Percentiles rank a stretch among this genome's conserved stretches.
Evolutionary conservation across 495 filamentous ascomycete genomes (phyloP).

Genomic region (Penicillium robsamsonii): DNA sequence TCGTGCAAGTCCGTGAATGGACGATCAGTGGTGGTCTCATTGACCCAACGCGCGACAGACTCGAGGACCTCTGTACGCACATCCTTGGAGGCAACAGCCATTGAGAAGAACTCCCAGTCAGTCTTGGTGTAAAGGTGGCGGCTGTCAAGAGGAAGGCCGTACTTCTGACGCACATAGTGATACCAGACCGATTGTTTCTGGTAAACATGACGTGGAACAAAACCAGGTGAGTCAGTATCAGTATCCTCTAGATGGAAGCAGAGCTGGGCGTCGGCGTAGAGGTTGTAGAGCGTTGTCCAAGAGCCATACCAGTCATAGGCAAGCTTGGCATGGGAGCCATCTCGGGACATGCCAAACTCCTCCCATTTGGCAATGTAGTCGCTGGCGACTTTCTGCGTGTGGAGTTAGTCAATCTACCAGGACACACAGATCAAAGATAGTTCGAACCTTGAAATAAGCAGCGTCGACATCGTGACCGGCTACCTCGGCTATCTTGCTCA

Average conservation of each 20-base stretch:
- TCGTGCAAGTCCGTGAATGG: slow-evolving; percentile 85
- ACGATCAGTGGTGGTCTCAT: slow-evolving; percentile 74
- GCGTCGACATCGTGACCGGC: slow-evolving; percentile 66
- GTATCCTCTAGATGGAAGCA: slow-evolving; percentile 69
- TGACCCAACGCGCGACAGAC: slow-evolving; percentile 80
- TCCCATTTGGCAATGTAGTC: slow-evolving; percentile 83
- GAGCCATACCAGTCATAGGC: slow-evolving; percentile 94
- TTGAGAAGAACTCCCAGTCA: slow-evolving; percentile 91
- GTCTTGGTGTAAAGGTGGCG: slow-evolving; percentile 88
- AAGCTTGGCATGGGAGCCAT: slow-evolving; percentile 81
- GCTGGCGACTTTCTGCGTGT: slow-evolving; percentile 59
- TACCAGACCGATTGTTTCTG: slow-evolving; percentile 84
- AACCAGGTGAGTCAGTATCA: slow-evolving; percentile 33
- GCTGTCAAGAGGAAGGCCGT: slow-evolving; percentile 82
- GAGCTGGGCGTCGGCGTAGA: slow-evolving; percentile 79
- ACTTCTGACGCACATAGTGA: slow-evolving; percentile 73
- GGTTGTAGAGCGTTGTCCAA: slow-evolving; percentile 93
- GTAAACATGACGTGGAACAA: slow-evolving; percentile 75
- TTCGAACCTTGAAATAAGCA: slow-evolving; percentile 58
- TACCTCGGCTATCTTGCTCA: slow-evolving; percentile 77
- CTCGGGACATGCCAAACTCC: slow-evolving; percentile 73
- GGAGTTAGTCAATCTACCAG: neutral
- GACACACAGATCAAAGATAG: neutral
- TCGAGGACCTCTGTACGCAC: slow-evolving; percentile 71
- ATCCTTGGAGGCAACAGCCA: slow-evolving; percentile 66